phyloP scores from a whole-genome alignment of 2,329 filamentous ascomycete species.

The Raffaelea ambrosiae region DNA sequence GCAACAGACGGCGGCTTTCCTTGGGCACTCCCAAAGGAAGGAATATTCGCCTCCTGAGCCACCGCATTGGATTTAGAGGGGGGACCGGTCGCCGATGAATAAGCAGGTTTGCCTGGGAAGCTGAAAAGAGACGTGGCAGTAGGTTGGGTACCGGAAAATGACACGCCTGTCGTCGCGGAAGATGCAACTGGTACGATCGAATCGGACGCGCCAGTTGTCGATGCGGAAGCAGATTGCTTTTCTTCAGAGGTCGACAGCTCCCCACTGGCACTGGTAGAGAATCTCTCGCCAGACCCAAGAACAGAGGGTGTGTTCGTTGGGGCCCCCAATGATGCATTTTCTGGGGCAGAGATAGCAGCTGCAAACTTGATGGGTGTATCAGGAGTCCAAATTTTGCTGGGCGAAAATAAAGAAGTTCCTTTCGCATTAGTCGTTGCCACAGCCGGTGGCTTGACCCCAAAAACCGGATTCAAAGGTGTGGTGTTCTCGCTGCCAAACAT shows the following conservation, averaged over 20 bases:
- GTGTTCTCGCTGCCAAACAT: slow-evolving; percentile 23
- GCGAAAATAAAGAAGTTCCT: slow-evolving; percentile 17
- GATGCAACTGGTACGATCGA: not conserved
- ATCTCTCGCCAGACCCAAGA: too few relatives aligned
- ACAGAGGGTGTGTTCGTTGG: too few relatives aligned
- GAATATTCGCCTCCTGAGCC: too few relatives aligned
- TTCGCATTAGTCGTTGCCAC: slow-evolving; percentile 37
- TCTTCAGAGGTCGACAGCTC: too few relatives aligned
- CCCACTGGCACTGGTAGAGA: too few relatives aligned
- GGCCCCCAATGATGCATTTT: slow-evolving; percentile 1
- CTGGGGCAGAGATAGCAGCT: slow-evolving; percentile 7
- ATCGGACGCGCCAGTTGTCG: too few relatives aligned
- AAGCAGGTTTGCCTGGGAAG: too few relatives aligned
- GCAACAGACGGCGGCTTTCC: too few relatives aligned
- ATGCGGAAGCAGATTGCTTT: too few relatives aligned
- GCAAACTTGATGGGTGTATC: slow-evolving; percentile 47
- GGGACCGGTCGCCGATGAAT: too few relatives aligned
- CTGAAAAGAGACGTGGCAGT: not conserved
- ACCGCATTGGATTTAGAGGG: too few relatives aligned
- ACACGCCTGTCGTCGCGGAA: not conserved
- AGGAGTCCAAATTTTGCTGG: slow-evolving; percentile 40
- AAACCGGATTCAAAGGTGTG: not conserved
- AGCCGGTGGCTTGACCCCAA: slow-evolving; percentile 18
- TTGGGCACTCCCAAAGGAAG: too few relatives aligned
- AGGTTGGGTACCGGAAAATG: not conserved